Conservation (phyloP, 225 moss, liverwort and hornwort species). For the Anthoceros angustus region DNA sequence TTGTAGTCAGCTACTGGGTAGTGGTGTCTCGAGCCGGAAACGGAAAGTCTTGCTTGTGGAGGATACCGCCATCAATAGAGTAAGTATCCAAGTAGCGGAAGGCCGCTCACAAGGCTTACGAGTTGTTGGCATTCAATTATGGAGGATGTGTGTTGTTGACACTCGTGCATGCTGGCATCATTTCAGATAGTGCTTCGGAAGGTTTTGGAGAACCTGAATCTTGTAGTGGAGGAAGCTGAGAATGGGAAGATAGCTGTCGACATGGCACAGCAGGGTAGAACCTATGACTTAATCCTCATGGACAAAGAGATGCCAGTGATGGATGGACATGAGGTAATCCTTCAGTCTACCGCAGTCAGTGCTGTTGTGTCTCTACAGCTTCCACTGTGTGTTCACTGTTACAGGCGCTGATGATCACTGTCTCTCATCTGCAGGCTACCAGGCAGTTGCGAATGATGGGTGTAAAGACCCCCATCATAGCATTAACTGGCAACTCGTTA, state of each 20-base stretch:
- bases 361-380: neutral
- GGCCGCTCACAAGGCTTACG: neutral
- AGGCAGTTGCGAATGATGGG: constrained; percentile 57
- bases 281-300: constrained; percentile 62
- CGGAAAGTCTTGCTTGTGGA: constrained; percentile 52
- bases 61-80: constrained; percentile 65
- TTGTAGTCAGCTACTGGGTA: neutral
- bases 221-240: constrained; percentile 61
- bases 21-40: constrained; percentile 4
- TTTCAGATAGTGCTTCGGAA: constrained; percentile 57
- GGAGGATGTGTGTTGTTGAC: neutral
- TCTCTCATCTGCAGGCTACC: constrained; percentile 19
- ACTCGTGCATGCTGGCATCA: neutral
- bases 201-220: constrained; percentile 43
- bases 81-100: constrained; percentile 9
- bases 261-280: constrained; percentile 37
- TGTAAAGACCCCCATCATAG: constrained; percentile 62
- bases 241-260: constrained; percentile 64
- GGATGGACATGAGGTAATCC: constrained; percentile 50
- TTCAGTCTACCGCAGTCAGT: neutral
- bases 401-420: neutral
- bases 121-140: neutral
- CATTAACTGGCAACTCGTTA: constrained; percentile 63
- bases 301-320: constrained; percentile 82
- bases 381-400: neutral